Base-by-base conservation (phyloP, 1,284 basidiomycete species). In the Fomitopsis palustris region DNA sequence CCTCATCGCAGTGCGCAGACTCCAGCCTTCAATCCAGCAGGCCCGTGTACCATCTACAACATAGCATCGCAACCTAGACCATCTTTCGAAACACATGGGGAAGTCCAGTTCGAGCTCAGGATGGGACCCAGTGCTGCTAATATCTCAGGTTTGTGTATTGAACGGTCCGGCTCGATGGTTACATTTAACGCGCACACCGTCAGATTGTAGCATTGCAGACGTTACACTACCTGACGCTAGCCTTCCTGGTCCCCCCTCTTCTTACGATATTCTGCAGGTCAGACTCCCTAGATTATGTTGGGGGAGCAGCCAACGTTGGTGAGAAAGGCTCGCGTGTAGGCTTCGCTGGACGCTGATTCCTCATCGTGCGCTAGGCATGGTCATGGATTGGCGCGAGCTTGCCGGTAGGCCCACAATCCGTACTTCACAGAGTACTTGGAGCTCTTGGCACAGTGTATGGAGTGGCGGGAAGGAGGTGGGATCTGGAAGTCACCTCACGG, bases 321-420 rank as follows among this genome's bases (percentile, higher is more conserved):
- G 70, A 65, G 87, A 74, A 42, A 31, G 33, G 56, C 37, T 17
- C 27, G 16, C 14, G 51, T 16, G 10, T 19, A 27, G 31, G 41
- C 55, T 29, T 17, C 17, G 31, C 5, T 19, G 17, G 21, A 12
- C 59, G 33, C 43, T 38, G 23, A 39, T 54, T 33, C 33, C 38
- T 58, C 41, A 41, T 14, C 51, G 41, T 52, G 12, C 43, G 29
- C 23, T 57, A 90, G 88, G 88, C 9, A 93, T 95, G 90, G 79
- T 98, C 31, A 92, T 99, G 85, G 96, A 99, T 75, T 99, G 96
- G 96, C 83, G 94, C 52, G 93, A 98, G 73, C 88, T 99, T 82
- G 91, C 92, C 0, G 91, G 93, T 8, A 77, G 84, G 58, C 85
- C 90, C 2, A 94, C 93, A 0, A 83, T 89, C 1, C 82, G 81